Percentiles rank a stretch among this genome's conserved stretches.
Conservation (phyloP, 2,329 filamentous ascomycete genomes). For the Colletotrichum truncatum region DNA sequence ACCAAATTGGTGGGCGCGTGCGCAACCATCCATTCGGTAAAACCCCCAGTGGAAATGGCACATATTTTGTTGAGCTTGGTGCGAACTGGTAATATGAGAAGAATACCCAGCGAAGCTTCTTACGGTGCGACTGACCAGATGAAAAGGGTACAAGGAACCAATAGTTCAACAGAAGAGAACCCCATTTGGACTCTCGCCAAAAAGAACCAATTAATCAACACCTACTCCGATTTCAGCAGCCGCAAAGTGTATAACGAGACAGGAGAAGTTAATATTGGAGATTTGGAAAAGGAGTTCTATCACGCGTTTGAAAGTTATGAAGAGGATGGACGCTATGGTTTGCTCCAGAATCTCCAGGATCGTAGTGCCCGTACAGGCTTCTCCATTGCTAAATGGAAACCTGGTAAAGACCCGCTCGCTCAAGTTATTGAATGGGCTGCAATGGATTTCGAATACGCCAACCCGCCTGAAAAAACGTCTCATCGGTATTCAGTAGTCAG, state of each 20-base stretch:
- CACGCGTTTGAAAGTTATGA: constrained; percentile 54
- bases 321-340: constrained; percentile 64
- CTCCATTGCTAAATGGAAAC: constrained; percentile 69
- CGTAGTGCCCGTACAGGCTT: constrained; percentile 67
- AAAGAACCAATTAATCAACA: constrained; percentile 65
- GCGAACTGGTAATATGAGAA: constrained; percentile 68
- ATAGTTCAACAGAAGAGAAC: constrained; percentile 53
- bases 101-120: constrained; percentile 38
- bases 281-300: constrained; percentile 60
- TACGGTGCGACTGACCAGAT: neutral
- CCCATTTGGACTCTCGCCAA: constrained; percentile 71
- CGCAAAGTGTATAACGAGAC: constrained; percentile 69
- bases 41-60: constrained; percentile 52
- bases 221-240: constrained; percentile 65
- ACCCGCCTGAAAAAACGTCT: constrained; percentile 64
- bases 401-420: constrained; percentile 61
- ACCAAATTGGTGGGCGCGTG: constrained; percentile 70
- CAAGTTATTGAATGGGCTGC: constrained; percentile 70
- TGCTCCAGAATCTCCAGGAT: constrained; percentile 69
- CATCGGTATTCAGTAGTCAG: constrained; percentile 64
- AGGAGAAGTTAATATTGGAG: constrained; percentile 60
- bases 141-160: constrained; percentile 23
- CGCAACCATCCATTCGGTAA: constrained; percentile 66
- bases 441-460: constrained; percentile 68
- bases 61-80: constrained; percentile 70